Percentiles rank a stretch among this genome's conserved stretches.
Conservation (phyloP, 1,284 basidiomycete species). For the Salmacisia buchloeana region DNA sequence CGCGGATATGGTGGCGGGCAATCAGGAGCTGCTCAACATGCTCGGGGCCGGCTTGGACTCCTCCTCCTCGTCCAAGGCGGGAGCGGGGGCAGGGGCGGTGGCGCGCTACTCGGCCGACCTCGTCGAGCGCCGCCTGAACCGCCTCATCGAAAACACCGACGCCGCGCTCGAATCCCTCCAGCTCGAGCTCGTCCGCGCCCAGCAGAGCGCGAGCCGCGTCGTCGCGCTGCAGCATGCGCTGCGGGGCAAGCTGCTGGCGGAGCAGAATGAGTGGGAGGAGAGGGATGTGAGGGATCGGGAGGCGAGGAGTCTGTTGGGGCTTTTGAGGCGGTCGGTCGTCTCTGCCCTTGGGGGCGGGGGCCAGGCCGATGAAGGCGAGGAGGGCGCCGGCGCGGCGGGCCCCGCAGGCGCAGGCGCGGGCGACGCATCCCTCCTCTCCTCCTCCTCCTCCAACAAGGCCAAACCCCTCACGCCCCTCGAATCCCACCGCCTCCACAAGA, state of each 20-base stretch:
- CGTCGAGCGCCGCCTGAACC: neutral
- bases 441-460: neutral
- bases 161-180: neutral
- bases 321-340: neutral
- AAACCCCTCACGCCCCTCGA: neutral
- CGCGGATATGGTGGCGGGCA: constrained; percentile 2
- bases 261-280: constrained; percentile 1
- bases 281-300: neutral
- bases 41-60: too few relatives aligned
- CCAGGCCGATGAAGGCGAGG: too few relatives aligned
- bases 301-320: too few relatives aligned
- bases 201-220: neutral
- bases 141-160: constrained; percentile 2
- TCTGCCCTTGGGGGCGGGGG: neutral
- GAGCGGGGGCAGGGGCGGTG: too few relatives aligned
- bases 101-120: constrained; percentile 3
- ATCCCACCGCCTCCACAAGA: neutral
- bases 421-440: too few relatives aligned
- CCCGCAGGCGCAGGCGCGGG: too few relatives aligned
- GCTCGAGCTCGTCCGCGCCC: neutral
- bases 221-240: neutral
- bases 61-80: too few relatives aligned
- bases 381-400: too few relatives aligned
- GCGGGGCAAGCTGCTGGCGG: neutral
- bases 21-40: neutral